phyloP scores from a whole-genome alignment of 2,329 filamentous ascomycete species.

The Rugonectria rugulosa region DNA sequence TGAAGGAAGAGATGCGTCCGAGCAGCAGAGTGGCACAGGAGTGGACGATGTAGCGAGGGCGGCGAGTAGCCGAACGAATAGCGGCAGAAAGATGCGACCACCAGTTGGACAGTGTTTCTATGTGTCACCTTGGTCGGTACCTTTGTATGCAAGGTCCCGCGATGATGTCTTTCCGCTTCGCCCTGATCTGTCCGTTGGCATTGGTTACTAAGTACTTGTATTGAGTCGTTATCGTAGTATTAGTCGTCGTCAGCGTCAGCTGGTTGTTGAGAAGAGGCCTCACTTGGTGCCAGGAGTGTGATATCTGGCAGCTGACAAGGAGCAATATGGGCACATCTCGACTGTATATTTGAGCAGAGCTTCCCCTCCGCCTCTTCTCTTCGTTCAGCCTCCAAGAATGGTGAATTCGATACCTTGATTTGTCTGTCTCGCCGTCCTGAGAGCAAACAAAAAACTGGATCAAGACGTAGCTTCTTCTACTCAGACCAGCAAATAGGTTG shows the following conservation, averaged over 20 bases:
- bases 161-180: background rate
- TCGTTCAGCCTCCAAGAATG: no score
- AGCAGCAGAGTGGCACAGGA: slow-evolving; percentile 2
- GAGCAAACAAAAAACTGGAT: no score
- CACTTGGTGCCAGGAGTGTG: background rate
- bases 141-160: background rate
- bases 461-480: no score
- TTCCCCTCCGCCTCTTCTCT: no score
- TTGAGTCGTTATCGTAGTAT: background rate
- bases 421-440: no score
- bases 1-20: background rate
- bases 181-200: background rate
- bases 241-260: background rate
- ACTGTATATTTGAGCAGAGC: no score
- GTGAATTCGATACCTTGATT: no score
- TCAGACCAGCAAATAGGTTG: background rate
- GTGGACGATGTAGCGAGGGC: slow-evolving; percentile 4
- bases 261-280: background rate
- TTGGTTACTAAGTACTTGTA: background rate
- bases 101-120: background rate
- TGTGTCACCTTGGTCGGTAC: background rate
- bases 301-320: background rate
- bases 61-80: slow-evolving; percentile 19
- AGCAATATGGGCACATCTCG: no score
- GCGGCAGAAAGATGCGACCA: background rate